phyloP scores from a whole-genome alignment of 2,329 filamentous ascomycete species.

The Trichoderma sp. region DNA sequence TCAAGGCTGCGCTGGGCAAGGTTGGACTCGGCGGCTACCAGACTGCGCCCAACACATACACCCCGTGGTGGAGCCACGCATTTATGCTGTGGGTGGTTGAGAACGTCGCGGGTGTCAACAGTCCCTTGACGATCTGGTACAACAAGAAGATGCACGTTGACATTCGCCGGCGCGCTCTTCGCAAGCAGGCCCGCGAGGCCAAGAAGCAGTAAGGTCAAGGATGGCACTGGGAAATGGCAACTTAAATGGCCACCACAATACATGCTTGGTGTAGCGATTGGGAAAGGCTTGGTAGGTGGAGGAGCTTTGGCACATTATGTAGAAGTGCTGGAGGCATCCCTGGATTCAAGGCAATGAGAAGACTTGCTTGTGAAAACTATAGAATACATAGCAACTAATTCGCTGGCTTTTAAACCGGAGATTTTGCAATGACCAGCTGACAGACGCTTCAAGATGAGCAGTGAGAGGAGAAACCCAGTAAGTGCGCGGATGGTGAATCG shows the following conservation, averaged over 20 bases:
- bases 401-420: background rate
- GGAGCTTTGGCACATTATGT: background rate
- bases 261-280: background rate
- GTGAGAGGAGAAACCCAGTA: background rate
- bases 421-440: no score
- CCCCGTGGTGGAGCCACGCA: constrained; percentile 91
- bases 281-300: no score
- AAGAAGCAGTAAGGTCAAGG: constrained; percentile 59
- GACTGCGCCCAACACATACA: constrained; percentile 78
- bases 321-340: background rate
- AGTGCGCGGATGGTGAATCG: background rate
- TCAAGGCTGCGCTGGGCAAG: constrained; percentile 75
- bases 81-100: constrained; percentile 83
- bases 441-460: background rate
- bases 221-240: no score
- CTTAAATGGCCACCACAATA: no score
- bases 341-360: no score
- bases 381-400: background rate
- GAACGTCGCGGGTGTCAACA: constrained; percentile 56
- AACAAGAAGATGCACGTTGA: constrained; percentile 74
- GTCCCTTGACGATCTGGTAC: constrained; percentile 50
- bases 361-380: no score
- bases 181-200: constrained; percentile 79
- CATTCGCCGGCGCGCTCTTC: constrained; percentile 79
- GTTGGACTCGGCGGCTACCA: constrained; percentile 81